phyloP scores from a whole-genome alignment of 202 grass and related monocot species.

The Saccharum hybrid region DNA sequence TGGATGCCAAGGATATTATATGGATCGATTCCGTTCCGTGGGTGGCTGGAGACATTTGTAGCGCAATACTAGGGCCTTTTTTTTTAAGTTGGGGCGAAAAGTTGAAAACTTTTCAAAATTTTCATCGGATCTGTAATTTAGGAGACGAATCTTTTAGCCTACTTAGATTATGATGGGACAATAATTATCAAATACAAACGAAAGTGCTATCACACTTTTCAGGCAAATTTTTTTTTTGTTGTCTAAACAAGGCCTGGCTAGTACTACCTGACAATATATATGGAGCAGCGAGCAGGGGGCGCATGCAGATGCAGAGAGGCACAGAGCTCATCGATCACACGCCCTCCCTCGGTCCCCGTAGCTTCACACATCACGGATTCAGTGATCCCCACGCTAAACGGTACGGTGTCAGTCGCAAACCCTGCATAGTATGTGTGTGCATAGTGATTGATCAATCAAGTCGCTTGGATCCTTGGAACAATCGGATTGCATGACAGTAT shows the following conservation, averaged over 20 bases:
- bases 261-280: conserved; percentile 20
- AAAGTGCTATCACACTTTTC: no score
- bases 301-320: no score
- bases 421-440: background rate
- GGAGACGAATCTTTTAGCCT: no score
- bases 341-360: background rate
- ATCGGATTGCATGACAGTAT: conserved; percentile 3
- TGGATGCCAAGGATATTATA: conserved; percentile 1
- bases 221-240: no score
- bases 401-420: conserved; percentile 3
- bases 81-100: no score
- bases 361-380: conserved; percentile 16
- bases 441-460: conserved; percentile 15
- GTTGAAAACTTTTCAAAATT: no score
- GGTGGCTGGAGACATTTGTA: background rate
- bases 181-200: no score
- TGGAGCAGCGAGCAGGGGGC: background rate
- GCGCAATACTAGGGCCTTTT: background rate
- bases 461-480: conserved; percentile 31
- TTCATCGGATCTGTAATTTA: no score
- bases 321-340: background rate
- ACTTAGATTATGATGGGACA: no score
- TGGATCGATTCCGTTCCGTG: background rate
- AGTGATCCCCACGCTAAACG: conserved; percentile 38
- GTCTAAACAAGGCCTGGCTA: background rate